A percentile compares a stretch with the other conserved stretches of the same genome.
phyloP scores from a whole-genome alignment of 495 filamentous ascomycete genomes.

The Aspergillus conjunctus region DNA sequence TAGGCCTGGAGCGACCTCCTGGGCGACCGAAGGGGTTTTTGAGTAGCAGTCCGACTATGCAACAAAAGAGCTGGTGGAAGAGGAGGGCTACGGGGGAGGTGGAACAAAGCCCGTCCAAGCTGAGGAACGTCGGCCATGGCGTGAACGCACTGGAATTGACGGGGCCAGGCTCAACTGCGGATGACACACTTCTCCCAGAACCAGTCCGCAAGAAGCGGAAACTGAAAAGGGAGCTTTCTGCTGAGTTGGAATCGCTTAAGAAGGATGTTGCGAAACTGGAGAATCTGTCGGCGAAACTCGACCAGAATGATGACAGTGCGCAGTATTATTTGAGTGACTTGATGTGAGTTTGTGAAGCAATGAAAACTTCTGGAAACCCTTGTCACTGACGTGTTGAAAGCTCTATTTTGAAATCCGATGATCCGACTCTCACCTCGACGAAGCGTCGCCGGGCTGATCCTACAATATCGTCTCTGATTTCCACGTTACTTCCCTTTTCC shows the following conservation, averaged over 20 bases:
- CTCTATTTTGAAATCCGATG: conserved; percentile 30
- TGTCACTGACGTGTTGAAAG: conserved; percentile 28
- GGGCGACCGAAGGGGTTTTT: conserved; percentile 39
- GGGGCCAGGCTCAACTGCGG: conserved; percentile 11
- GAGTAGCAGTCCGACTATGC: conserved; percentile 48
- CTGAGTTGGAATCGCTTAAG: conserved; percentile 38
- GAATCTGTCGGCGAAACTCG: conserved; percentile 32
- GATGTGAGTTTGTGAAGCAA: conserved; percentile 29
- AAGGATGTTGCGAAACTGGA: conserved; percentile 43
- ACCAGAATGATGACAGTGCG: conserved; percentile 20
- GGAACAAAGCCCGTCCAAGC: conserved; percentile 38
- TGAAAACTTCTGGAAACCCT: neutral
- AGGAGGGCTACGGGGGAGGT: conserved; percentile 29
- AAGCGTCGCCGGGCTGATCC: conserved; percentile 17
- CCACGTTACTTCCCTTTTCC: conserved; percentile 45
- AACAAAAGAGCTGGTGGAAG: conserved; percentile 34
- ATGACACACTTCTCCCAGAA: conserved; percentile 27
- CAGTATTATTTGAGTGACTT: conserved; percentile 36
- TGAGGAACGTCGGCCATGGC: conserved; percentile 27
- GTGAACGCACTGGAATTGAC: conserved; percentile 14
- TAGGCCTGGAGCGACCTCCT: conserved; percentile 52
- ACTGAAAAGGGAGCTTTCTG: conserved; percentile 33
- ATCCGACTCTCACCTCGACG: conserved; percentile 27
- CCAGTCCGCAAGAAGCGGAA: conserved; percentile 35
- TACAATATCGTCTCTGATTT: conserved; percentile 44